A percentile compares a stretch with the other conserved stretches of the same genome.
Conservation (phyloP, 306 rosid genomes). For the Quercus variabilis region DNA sequence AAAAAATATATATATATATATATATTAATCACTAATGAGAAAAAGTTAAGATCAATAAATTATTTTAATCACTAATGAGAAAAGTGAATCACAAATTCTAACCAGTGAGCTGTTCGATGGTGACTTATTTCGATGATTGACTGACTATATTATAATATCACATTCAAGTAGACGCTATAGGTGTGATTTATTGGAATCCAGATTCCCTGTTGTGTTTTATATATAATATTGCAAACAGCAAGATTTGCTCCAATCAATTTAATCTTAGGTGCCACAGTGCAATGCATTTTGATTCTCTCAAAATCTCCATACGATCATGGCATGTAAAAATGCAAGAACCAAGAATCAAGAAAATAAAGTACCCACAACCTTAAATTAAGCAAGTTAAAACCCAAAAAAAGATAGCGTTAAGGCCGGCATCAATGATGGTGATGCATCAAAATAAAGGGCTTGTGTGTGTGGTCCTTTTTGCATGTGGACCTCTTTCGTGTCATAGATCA, state of each 20-base stretch:
- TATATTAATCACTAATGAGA: not conserved
- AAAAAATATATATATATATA: not conserved
- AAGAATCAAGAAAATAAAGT: not conserved
- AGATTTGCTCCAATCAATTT: not conserved
- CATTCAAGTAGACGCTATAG: too few relatives aligned
- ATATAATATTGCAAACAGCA: not conserved
- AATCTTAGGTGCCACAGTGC: not conserved
- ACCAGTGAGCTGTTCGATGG: not conserved
- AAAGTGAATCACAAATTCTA: not conserved
- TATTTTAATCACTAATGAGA: not conserved
- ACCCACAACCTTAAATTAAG: not conserved
- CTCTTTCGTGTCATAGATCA: not conserved
- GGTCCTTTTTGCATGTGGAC: not conserved
- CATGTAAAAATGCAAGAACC: not conserved
- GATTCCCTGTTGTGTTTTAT: not conserved
- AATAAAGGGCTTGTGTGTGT: not conserved
- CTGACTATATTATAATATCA: too few relatives aligned
- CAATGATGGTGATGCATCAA: not conserved
- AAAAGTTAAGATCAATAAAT: not conserved
- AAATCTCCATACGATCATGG: conserved; percentile 4
- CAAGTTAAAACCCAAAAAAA: not conserved
- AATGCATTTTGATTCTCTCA: not conserved
- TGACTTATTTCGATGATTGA: not conserved
- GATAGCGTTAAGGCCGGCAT: not conserved
- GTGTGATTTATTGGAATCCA: not conserved